A percentile compares a stretch with the other conserved stretches of the same genome.
Conservation (phyloP, 1,139 yeast species). For the Saccharomyces hybrid region DNA sequence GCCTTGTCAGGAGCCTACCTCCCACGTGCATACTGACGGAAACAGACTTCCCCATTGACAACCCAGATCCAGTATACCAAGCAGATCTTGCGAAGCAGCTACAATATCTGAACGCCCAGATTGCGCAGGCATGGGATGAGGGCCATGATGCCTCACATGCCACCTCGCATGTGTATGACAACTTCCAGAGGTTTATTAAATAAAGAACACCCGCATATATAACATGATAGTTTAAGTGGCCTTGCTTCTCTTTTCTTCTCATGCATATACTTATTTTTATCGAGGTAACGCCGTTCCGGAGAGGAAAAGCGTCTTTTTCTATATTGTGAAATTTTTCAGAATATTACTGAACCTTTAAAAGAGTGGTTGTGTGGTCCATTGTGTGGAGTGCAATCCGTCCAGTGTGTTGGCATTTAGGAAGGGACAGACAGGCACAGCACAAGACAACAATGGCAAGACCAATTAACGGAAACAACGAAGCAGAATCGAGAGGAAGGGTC, state of each 20-base stretch:
- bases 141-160: background rate
- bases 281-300: background rate
- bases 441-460: conserved; percentile 17
- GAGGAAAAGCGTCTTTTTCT: background rate
- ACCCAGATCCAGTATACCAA: conserved; percentile 1
- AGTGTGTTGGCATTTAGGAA: background rate
- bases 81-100: conserved; percentile 7
- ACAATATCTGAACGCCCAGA: background rate
- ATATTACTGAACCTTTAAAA: conserved; percentile 5
- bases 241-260: too few relatives aligned
- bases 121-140: background rate
- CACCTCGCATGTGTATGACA: background rate
- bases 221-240: background rate
- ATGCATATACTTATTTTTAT: background rate
- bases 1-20: conserved; percentile 34
- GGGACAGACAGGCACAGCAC: background rate
- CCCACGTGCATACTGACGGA: conserved; percentile 41
- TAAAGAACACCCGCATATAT: background rate
- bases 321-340: conserved; percentile 1
- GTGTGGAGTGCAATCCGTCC: background rate
- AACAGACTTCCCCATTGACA: conserved; percentile 40
- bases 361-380: background rate
- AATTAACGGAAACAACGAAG: conserved; percentile 26
- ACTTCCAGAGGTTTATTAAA: background rate
- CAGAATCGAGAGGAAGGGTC: conserved; percentile 19